Conservation (phyloP, 2,329 filamentous ascomycete genomes). For the Colletotrichum musicola region DNA sequence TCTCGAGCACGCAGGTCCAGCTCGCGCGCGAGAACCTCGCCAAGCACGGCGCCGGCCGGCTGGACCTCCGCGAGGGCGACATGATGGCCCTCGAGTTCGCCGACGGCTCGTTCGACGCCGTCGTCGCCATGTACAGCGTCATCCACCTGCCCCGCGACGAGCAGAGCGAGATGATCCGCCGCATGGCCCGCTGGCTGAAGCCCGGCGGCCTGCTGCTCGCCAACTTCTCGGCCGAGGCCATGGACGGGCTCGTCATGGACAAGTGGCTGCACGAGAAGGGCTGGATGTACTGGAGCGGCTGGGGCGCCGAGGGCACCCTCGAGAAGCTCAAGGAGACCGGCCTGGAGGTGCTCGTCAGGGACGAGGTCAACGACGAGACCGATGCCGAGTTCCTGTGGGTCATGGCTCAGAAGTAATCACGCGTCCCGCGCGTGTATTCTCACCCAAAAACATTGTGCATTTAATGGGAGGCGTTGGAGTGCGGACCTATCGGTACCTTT, state of each 20-base stretch:
- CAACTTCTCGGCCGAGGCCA: constrained; percentile 55
- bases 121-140: constrained; percentile 66
- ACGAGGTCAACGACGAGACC: constrained; percentile 47
- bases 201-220: constrained; percentile 63
- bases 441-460: not conserved
- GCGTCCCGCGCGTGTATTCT: not conserved
- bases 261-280: constrained; percentile 55
- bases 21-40: constrained; percentile 42
- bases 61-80: constrained; percentile 52
- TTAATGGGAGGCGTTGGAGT: not conserved
- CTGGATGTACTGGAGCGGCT: constrained; percentile 60
- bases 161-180: constrained; percentile 59
- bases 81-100: constrained; percentile 53
- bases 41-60: constrained; percentile 33
- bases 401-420: constrained; percentile 48
- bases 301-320: constrained; percentile 51
- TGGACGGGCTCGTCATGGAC: constrained; percentile 47
- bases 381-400: constrained; percentile 56
- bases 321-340: constrained; percentile 47
- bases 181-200: constrained; percentile 62
- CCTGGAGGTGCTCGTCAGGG: constrained; percentile 49
- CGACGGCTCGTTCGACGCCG: constrained; percentile 56
- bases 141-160: constrained; percentile 66
- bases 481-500: no score
- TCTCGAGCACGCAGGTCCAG: constrained; percentile 54